Conservation (phyloP, 805 yeast genomes). For the Saccharomycopsis selenospora region DNA sequence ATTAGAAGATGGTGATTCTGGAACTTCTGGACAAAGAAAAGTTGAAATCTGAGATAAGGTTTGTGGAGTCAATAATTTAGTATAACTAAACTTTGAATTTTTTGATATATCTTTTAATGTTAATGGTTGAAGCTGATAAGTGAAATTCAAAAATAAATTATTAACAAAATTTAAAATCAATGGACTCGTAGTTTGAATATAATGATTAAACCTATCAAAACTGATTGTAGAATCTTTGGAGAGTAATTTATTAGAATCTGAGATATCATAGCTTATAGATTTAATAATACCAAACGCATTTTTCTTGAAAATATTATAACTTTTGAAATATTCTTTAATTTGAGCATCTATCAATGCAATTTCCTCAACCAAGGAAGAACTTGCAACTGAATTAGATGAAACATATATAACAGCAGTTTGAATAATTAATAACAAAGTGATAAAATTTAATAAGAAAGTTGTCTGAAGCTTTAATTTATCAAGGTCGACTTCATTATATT, state of each 20-base stretch:
- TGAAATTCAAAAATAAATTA: conserved; percentile 32
- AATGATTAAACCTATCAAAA: conserved; percentile 30
- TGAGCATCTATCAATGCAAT: neutral
- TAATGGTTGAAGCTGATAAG: conserved; percentile 21
- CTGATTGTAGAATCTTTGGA: conserved; percentile 21
- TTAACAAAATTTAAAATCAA: conserved; percentile 39
- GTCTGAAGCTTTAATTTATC: neutral
- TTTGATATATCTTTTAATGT: conserved; percentile 11
- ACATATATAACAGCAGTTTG: conserved; percentile 3
- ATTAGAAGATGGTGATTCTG: conserved; percentile 36
- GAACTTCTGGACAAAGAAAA: conserved; percentile 42
- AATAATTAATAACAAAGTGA: conserved; percentile 10
- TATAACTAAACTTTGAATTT: conserved; percentile 17
- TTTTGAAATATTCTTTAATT: neutral
- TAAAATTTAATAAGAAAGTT: conserved; percentile 10
- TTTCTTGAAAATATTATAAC: conserved; percentile 22
- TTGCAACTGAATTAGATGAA: neutral
- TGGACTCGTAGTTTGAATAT: conserved; percentile 34
- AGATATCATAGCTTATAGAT: conserved; percentile 20
- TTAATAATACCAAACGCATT: conserved; percentile 25
- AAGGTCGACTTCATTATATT: neutral
- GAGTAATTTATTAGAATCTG: conserved; percentile 5
- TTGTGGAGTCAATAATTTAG: conserved; percentile 35
- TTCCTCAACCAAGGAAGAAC: neutral
- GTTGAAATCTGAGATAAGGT: conserved; percentile 37